Evolutionary conservation across 169 alveolate genomes (phyloP).

Genomic region (Cryptosporidium andersoni): DNA sequence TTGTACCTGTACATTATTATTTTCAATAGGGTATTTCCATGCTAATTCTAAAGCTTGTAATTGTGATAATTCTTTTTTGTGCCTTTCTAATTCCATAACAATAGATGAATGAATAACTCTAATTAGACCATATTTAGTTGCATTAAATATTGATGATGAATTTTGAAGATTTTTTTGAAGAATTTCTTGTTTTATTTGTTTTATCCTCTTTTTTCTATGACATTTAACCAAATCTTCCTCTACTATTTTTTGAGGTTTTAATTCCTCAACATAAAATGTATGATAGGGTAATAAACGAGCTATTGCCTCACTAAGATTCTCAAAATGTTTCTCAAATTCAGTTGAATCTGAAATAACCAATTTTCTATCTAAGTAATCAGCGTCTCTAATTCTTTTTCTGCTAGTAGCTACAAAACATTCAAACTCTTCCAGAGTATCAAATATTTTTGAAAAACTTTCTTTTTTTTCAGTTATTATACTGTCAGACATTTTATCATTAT

Average conservation of each 20-base stretch:
- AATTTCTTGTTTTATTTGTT: conserved; percentile 24
- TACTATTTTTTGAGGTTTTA: conserved; percentile 6
- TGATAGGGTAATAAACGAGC: conserved; percentile 56
- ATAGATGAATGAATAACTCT: conserved; percentile 27
- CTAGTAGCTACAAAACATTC: conserved; percentile 12
- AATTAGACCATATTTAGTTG: conserved; percentile 42
- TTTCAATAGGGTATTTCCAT: conserved; percentile 62
- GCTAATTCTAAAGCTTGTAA: conserved; percentile 45
- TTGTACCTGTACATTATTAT: neutral
- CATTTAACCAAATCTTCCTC: conserved; percentile 4
- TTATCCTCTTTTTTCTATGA: conserved; percentile 39
- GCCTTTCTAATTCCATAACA: conserved; percentile 35
- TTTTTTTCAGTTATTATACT: neutral
- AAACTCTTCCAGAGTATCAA: conserved; percentile 29
- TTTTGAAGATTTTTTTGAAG: neutral
- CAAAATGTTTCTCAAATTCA: conserved; percentile 60
- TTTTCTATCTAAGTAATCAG: conserved; percentile 57
- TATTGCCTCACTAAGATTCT: conserved; percentile 52
- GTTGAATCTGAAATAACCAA: conserved; percentile 61
- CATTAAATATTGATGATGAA: conserved; percentile 44
- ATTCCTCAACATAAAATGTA: conserved; percentile 47
- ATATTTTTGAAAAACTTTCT: neutral
- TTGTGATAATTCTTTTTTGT: conserved; percentile 47
- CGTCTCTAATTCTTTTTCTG: conserved; percentile 59
- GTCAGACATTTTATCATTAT: neutral